Conservation (phyloP, 306 rosid genomes). For the Acacia crassicarpa region DNA sequence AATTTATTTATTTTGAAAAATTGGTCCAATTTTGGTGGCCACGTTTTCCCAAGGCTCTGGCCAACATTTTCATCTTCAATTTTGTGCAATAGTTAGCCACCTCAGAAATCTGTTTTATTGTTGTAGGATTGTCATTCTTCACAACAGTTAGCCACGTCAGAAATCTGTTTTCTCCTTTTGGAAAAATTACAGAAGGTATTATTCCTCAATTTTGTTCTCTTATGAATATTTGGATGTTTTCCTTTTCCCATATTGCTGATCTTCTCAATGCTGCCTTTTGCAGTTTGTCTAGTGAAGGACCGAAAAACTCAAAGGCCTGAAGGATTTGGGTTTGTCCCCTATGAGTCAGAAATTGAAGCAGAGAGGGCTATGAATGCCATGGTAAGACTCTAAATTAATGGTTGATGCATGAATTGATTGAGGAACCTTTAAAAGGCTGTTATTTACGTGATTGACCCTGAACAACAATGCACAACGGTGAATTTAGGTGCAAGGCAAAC, state of each 20-base stretch:
- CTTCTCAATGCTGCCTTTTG: not conserved
- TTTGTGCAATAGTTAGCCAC: slow-evolving; percentile 19
- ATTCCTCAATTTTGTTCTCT: not conserved
- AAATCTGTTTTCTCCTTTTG: slow-evolving; percentile 67
- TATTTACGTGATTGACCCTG: not conserved
- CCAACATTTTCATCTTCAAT: not conserved
- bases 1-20: too few relatives aligned
- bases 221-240: not conserved
- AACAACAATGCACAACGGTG: not conserved
- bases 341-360: slow-evolving; percentile 55
- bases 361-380: slow-evolving; percentile 73
- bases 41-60: too few relatives aligned
- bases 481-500: not conserved
- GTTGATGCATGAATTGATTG: not conserved
- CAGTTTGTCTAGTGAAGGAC: slow-evolving; percentile 57
- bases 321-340: slow-evolving; percentile 88
- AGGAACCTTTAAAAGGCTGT: not conserved
- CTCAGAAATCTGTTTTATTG: slow-evolving; percentile 48
- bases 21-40: too few relatives aligned
- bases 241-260: not conserved
- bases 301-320: slow-evolving; percentile 61
- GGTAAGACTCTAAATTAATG: slow-evolving; percentile 42
- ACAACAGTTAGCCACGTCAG: slow-evolving; percentile 46
- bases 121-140: slow-evolving; percentile 66
- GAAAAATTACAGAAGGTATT: slow-evolving; percentile 55